phyloP scores from a whole-genome alignment of 1,139 yeast genomes.

The Hemisphaericaspora lyxosophila region DNA sequence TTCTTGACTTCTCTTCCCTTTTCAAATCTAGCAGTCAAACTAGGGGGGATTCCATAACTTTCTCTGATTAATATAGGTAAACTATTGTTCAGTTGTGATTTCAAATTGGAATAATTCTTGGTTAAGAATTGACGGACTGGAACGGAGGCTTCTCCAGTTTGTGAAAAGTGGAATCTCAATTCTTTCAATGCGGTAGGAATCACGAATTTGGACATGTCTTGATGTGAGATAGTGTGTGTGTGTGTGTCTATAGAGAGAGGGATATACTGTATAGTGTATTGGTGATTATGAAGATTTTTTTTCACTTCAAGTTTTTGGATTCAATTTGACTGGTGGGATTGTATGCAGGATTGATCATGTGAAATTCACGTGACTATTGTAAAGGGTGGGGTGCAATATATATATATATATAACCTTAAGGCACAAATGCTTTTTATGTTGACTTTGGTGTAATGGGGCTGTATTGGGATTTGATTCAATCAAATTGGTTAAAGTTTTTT shows the following conservation, averaged over 20 bases:
- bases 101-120: constrained; percentile 60
- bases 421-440: too few relatives aligned
- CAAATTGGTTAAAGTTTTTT: too few relatives aligned
- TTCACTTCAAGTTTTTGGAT: too few relatives aligned
- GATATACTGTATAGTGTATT: too few relatives aligned
- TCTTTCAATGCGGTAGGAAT: constrained; percentile 70
- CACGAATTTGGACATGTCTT: constrained; percentile 53
- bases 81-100: constrained; percentile 41
- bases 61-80: constrained; percentile 77
- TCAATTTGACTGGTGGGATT: constrained; percentile 1
- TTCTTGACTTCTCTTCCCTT: constrained; percentile 45
- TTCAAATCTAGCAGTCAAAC: constrained; percentile 68
- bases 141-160: constrained; percentile 67
- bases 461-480: too few relatives aligned
- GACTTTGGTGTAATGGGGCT: too few relatives aligned
- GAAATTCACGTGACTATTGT: constrained; percentile 7
- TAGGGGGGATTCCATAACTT: constrained; percentile 69
- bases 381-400: constrained; percentile 13
- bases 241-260: too few relatives aligned
- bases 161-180: constrained; percentile 77
- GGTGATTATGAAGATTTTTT: constrained; percentile 3
- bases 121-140: constrained; percentile 64
- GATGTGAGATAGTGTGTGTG: too few relatives aligned
- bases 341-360: constrained; percentile 1
- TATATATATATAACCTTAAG: too few relatives aligned